Evolutionary conservation across 805 yeast species (phyloP).

Genomic region (Hanseniaspora clermontiae): DNA sequence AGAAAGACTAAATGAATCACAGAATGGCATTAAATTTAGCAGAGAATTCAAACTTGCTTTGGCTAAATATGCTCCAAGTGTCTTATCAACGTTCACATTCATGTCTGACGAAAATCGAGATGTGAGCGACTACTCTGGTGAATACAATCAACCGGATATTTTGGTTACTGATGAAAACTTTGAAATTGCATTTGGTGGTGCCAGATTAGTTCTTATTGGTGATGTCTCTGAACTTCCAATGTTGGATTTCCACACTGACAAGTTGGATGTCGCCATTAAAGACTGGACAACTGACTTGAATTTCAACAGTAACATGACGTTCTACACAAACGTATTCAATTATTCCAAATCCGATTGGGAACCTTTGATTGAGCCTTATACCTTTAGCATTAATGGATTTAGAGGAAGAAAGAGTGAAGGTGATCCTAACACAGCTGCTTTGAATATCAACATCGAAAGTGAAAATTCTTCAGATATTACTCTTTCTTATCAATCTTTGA

Average conservation of each 20-base stretch:
- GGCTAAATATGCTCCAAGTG: conserved; percentile 57
- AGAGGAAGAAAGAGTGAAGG: conserved; percentile 23
- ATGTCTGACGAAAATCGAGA: conserved; percentile 33
- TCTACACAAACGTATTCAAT: conserved; percentile 66
- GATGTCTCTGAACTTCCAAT: conserved; percentile 86
- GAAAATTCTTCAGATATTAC: conserved; percentile 67
- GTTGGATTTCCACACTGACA: conserved; percentile 57
- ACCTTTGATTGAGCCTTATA: conserved; percentile 82
- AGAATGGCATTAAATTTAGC: conserved; percentile 31
- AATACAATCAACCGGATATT: conserved; percentile 26
- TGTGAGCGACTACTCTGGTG: conserved; percentile 16
- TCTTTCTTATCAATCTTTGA: conserved; percentile 68
- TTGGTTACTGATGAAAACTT: conserved; percentile 58
- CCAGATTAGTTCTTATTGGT: conserved; percentile 73
- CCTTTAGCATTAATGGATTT: conserved; percentile 58
- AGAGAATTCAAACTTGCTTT: conserved; percentile 51
- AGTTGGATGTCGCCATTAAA: conserved; percentile 53
- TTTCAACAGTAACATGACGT: conserved; percentile 51
- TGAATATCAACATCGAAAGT: conserved; percentile 56
- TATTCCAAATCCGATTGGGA: conserved; percentile 91
- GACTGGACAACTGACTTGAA: conserved; percentile 82
- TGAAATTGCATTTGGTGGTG: conserved; percentile 54
- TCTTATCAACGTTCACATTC: conserved; percentile 25
- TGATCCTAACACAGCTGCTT: conserved; percentile 28
- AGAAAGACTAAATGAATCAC: conserved; percentile 11